Conservation (phyloP, 805 yeast species). For the Saturnispora serradocipensis region DNA sequence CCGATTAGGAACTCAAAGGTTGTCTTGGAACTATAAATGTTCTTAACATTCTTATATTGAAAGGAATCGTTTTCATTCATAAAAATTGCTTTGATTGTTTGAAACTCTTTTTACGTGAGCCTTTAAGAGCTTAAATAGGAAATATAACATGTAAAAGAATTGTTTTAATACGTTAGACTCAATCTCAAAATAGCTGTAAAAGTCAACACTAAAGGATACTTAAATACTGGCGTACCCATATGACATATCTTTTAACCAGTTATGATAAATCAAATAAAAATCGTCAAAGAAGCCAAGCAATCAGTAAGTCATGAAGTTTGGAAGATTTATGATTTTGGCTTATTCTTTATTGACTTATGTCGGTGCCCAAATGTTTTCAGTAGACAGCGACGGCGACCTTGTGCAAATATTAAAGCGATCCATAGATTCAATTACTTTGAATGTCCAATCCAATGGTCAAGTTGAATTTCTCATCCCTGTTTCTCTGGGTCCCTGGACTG, state of each 20-base stretch:
- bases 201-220: neutral
- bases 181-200: neutral
- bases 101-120: neutral
- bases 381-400: neutral
- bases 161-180: neutral
- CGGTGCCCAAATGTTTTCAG: neutral
- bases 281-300: neutral
- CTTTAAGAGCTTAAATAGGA: slow-evolving; percentile 4
- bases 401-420: neutral
- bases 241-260: neutral
- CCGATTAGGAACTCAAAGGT: neutral
- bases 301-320: neutral
- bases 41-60: neutral
- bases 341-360: neutral
- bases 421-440: neutral
- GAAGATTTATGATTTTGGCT: neutral
- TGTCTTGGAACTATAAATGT: neutral
- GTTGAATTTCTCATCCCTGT: slow-evolving; percentile 13
- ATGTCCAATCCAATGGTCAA: slow-evolving; percentile 2
- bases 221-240: neutral
- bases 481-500: slow-evolving; percentile 2
- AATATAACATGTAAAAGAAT: neutral
- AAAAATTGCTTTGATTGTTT: neutral
- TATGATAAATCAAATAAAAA: neutral
- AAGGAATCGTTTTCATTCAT: neutral